phyloP scores from a whole-genome alignment of 441 rosid species.

The Erodium texanum region DNA sequence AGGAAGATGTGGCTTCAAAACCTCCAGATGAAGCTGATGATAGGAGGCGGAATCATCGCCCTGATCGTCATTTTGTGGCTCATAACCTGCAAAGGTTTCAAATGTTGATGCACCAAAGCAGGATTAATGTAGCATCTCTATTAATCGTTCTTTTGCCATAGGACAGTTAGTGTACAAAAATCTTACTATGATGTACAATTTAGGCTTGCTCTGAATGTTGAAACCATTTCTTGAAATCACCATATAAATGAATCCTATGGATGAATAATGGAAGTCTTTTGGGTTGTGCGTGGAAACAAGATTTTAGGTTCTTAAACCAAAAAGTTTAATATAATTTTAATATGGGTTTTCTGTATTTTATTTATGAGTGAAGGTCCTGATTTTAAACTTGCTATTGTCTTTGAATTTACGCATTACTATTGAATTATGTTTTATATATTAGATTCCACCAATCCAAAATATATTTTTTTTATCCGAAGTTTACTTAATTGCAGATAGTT shows the following conservation, averaged over 20 bases:
- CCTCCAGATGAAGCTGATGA: constrained; percentile 76
- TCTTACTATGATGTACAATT: neutral
- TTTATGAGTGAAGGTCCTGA: too few relatives aligned
- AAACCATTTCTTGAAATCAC: neutral
- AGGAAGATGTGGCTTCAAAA: constrained; percentile 95
- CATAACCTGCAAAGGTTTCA: constrained; percentile 63
- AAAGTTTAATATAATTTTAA: too few relatives aligned
- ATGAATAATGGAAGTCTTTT: neutral
- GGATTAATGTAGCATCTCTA: neutral
- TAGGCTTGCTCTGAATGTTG: neutral
- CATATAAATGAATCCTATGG: neutral
- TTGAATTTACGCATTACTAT: too few relatives aligned
- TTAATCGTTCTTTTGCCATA: neutral
- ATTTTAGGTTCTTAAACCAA: too few relatives aligned
- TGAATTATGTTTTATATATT: too few relatives aligned
- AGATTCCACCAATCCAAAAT: too few relatives aligned
- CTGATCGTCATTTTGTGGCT: constrained; percentile 62
- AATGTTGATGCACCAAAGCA: constrained; percentile 34
- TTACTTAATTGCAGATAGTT: too few relatives aligned
- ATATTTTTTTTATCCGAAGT: too few relatives aligned
- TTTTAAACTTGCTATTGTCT: too few relatives aligned
- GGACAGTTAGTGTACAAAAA: neutral
- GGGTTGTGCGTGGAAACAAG: too few relatives aligned
- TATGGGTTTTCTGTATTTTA: too few relatives aligned
- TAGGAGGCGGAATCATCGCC: constrained; percentile 51